phyloP scores from a whole-genome alignment of 2,329 filamentous ascomycete species.

The Alternaria metachromatica region DNA sequence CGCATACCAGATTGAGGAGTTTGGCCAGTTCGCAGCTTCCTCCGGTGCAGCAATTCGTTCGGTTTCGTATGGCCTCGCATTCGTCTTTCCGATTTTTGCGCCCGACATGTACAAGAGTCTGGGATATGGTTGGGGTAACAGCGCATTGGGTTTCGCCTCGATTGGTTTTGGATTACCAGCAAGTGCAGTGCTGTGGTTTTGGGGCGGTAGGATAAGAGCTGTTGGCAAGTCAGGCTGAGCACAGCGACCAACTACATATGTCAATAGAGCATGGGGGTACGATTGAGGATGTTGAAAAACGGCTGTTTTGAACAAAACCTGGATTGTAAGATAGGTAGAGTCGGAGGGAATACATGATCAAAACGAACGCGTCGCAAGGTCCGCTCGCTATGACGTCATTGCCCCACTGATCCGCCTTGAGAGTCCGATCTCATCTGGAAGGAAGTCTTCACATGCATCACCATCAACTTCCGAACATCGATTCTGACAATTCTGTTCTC shows the following conservation, averaged over 20 bases:
- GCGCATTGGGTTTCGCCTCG: conserved; percentile 28
- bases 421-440: too few species aligned
- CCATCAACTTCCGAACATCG: too few species aligned
- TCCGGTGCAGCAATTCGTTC: background rate
- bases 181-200: background rate
- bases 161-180: conserved; percentile 7
- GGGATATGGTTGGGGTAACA: conserved; percentile 47
- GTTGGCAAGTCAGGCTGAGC: background rate
- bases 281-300: background rate
- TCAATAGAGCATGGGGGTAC: background rate
- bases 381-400: background rate
- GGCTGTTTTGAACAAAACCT: background rate
- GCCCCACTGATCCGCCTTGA: background rate
- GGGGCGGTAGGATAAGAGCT: background rate
- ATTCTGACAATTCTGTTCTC: background rate
- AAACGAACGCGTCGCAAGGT: background rate
- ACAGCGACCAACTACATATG: background rate
- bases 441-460: too few species aligned
- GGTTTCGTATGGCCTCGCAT: conserved; percentile 26
- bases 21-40: conserved; percentile 19
- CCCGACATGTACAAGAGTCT: conserved; percentile 41
- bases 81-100: conserved; percentile 46
- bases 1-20: conserved; percentile 38
- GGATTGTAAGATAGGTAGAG: background rate
- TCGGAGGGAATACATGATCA: background rate